A percentile compares a stretch with the other conserved stretches of the same genome.
Evolutionary conservation across 1,284 basidiomycete genomes (phyloP).

Genomic region (Stygiomarasmius scandens): DNA sequence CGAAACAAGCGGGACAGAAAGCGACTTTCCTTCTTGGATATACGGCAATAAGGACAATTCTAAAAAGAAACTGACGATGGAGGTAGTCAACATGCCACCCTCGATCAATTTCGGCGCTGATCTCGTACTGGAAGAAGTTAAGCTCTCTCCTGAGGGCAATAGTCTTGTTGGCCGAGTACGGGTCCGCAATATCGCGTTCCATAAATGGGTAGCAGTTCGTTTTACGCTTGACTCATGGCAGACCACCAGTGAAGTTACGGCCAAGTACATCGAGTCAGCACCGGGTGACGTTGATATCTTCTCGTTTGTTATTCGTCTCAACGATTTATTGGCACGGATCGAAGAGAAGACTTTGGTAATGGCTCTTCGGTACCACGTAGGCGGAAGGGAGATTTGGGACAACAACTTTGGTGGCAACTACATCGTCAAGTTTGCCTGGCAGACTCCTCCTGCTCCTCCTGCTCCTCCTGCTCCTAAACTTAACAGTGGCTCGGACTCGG

Average conservation of each 20-base stretch:
- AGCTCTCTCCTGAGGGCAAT: conserved; percentile 63
- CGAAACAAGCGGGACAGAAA: conserved; percentile 76
- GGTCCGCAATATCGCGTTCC: conserved; percentile 85
- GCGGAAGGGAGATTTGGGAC: conserved; percentile 85
- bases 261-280: conserved; percentile 71
- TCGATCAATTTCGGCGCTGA: conserved; percentile 38
- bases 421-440: conserved; percentile 59
- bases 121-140: conserved; percentile 56
- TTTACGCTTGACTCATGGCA: conserved; percentile 97
- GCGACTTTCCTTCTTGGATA: conserved; percentile 67
- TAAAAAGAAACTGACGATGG: conserved; percentile 49
- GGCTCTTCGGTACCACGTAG: conserved; percentile 78
- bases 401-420: conserved; percentile 88
- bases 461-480: conserved; percentile 20
- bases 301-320: conserved; percentile 65
- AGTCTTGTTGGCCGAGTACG: conserved; percentile 72
- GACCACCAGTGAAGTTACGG: conserved; percentile 92
- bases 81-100: conserved; percentile 55
- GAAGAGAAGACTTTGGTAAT: conserved; percentile 87
- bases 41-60: conserved; percentile 50
- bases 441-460: conserved; percentile 21
- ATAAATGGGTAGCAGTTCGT: conserved; percentile 87
- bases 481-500: conserved; percentile 20
- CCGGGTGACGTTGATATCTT: conserved; percentile 70
- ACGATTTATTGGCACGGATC: conserved; percentile 67